Percentiles rank a stretch among this genome's conserved stretches.
phyloP scores from a whole-genome alignment of 179 eudicot species.

The Actinidia chinensis region DNA sequence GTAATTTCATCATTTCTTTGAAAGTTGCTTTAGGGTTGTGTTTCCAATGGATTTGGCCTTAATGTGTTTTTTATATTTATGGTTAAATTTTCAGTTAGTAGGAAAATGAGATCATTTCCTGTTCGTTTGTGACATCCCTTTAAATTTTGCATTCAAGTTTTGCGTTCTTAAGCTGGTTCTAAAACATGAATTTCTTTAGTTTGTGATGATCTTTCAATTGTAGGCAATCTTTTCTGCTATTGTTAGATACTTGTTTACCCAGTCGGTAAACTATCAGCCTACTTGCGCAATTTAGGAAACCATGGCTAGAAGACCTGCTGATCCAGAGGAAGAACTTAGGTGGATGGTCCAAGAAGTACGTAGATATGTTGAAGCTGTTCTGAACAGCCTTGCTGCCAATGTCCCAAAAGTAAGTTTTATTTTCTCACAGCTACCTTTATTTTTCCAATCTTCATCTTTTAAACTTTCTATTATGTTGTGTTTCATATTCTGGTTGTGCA shows the following conservation, averaged over 20 bases:
- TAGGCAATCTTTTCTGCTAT: conserved; percentile 5
- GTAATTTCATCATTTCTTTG: neutral
- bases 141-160: neutral
- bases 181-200: neutral
- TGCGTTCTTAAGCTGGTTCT: neutral
- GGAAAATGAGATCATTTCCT: neutral
- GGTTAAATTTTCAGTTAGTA: neutral
- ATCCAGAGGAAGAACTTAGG: conserved; percentile 98
- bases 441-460: neutral
- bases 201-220: neutral
- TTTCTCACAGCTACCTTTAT: neutral
- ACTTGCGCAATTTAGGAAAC: conserved; percentile 59
- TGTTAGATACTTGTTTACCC: neutral
- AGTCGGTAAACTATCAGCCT: neutral
- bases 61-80: neutral
- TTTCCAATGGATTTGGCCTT: neutral
- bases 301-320: conserved; percentile 92
- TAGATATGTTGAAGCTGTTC: conserved; percentile 98
- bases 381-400: conserved; percentile 98
- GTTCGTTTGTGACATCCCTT: neutral
- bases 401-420: conserved; percentile 76
- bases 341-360: conserved; percentile 99
- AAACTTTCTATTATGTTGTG: neutral
- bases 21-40: neutral
- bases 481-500: conserved; percentile 36